Base-by-base conservation (phyloP, 1,139 yeast genomes). In the Petasospora rhodanensis region DNA sequence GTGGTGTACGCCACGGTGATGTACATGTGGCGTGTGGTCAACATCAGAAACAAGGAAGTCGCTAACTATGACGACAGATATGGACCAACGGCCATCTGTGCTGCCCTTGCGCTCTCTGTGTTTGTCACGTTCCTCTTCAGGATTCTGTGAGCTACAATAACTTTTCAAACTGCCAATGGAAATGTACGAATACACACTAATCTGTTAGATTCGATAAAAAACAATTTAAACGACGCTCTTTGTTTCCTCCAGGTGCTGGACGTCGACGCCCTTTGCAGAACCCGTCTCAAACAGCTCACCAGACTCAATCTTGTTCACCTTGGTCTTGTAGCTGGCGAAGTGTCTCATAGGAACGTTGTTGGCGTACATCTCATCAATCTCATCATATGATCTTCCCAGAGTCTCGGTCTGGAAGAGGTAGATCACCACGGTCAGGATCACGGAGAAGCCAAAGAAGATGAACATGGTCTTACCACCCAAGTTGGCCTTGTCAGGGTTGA, bases 61-160 rank as follows among this genome's bases (percentile, higher is more conserved):
- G 84, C 78, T 19, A 73, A 84, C 43, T 91, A 91, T 54, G 95
- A 85, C 47, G 98, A 91, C 61, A 76, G 71, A 52, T 58, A 79
- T 46, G 98, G 98, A 2, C 97, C 97, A 14, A 80, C 82, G 43
- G 68, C 78, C 58, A 76, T 91, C 37, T 89, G 96, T 64, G 60
- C 63, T 16, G 81, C 81, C 35, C 66, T 91, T 47, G 79, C 84
- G 7, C 62, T 78, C 4, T 79, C 95, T 5, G 77, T 89, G 10
- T 73, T 82, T 20, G 69, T 77, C 32, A 80, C 93, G 15, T 87
- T 84, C 55, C 52, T 78, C 38, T 61, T 49, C 27, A 48, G 52
- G 34, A 26, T 45, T 2, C 37, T 47, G 15, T 49, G 34, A 35
- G 8, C 24, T 22, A 12, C 14, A 18, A n/a, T n/a, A n/a, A n/a